A percentile compares a stretch with the other conserved stretches of the same genome.
These are phyloP conservation scores for Paraconiothyrium brasiliense DNA, from an alignment of 2,329 filamentous ascomycete species.

Conservation along the genomic window DNA sequence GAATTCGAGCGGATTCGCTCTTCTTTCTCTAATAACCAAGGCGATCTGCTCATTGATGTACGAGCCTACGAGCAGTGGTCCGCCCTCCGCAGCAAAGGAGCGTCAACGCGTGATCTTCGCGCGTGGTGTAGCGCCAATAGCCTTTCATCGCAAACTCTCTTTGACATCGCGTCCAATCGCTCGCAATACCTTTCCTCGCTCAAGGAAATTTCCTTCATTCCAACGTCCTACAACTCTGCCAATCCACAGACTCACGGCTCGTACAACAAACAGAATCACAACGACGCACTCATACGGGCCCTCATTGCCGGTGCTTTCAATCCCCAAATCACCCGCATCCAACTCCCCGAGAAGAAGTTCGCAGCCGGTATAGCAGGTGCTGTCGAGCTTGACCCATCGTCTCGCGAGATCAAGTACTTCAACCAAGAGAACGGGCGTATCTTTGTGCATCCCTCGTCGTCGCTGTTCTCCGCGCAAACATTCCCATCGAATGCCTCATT, in stretches of 20 bases:
- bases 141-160: conserved; percentile 81
- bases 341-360: conserved; percentile 96
- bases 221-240: conserved; percentile 48
- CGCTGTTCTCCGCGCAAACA: conserved; percentile 81
- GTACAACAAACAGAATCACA: conserved; percentile 61
- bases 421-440: conserved; percentile 69
- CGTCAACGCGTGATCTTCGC: conserved; percentile 69
- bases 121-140: conserved; percentile 87
- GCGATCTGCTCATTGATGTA: conserved; percentile 88
- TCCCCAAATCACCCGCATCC: conserved; percentile 90
- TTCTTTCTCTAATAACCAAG: conserved; percentile 78
- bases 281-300: conserved; percentile 58
- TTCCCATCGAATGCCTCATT: conserved; percentile 81
- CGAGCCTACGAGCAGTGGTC: conserved; percentile 86
- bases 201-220: conserved; percentile 83
- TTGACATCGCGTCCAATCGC: conserved; percentile 87
- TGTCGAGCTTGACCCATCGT: conserved; percentile 92
- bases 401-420: conserved; percentile 91
- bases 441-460: conserved; percentile 91
- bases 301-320: conserved; percentile 62
- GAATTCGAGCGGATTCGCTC: conserved; percentile 80
- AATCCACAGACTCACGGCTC: conserved; percentile 33
- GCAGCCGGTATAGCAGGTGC: conserved; percentile 86
- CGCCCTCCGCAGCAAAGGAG: conserved; percentile 66
- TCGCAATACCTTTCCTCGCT: conserved; percentile 87